A percentile compares a stretch with the other conserved stretches of the same genome.
These are phyloP conservation scores for Melaleuca quinquenervia DNA, from an alignment of 345 rosid species.

Conservation along the genomic window DNA sequence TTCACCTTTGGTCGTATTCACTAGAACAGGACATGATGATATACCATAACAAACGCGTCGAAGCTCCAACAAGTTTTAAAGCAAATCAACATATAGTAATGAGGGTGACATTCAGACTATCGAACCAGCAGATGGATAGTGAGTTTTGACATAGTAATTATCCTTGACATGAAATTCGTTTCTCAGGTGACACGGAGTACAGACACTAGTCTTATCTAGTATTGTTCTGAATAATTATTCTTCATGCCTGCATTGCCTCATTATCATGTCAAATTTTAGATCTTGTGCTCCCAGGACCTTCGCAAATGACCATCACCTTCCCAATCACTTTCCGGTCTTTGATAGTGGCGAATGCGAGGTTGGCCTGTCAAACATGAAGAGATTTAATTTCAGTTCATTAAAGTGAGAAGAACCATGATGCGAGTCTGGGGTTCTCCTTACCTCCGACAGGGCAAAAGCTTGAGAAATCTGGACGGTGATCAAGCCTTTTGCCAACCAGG, in stretches of 20 bases:
- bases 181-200: background rate
- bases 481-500: conserved; percentile 62
- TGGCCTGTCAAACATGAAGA: conserved; percentile 44
- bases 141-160: background rate
- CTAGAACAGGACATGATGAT: background rate
- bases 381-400: background rate
- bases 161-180: background rate
- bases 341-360: conserved; percentile 66
- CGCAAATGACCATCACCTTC: conserved; percentile 66
- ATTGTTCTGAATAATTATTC: background rate
- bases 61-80: background rate
- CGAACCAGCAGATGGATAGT: background rate
- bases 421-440: conserved; percentile 9
- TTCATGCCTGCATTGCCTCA: background rate
- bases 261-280: conserved; percentile 33
- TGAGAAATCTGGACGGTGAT: conserved; percentile 70
- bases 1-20: background rate
- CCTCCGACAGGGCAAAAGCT: conserved; percentile 61
- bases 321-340: conserved; percentile 86
- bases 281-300: conserved; percentile 17
- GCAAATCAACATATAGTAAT: background rate
- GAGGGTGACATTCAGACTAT: background rate
- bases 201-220: background rate
- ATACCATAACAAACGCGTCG: background rate
- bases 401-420: background rate